phyloP scores from a whole-genome alignment of 139 green algal species.

The Bryopsis sp. region DNA sequence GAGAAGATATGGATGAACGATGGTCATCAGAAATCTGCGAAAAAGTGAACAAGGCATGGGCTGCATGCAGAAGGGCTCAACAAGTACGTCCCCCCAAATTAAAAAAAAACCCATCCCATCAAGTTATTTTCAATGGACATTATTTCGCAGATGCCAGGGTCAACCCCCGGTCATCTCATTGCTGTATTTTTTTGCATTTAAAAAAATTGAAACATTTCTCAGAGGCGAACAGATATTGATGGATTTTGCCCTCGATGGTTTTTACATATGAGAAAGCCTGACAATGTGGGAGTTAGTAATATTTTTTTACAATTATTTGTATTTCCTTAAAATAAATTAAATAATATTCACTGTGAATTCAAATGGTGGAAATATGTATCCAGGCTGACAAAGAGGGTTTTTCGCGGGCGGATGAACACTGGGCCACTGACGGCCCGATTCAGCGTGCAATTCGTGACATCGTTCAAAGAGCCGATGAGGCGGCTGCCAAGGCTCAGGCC shows the following conservation, averaged over 20 bases:
- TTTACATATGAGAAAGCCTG: no score
- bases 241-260: no score
- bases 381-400: slow-evolving; percentile 22
- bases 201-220: no score
- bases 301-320: no score
- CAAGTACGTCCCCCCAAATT: neutral
- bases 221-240: no score
- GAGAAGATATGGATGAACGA: neutral
- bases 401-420: slow-evolving; percentile 27
- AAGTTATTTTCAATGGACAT: no score
- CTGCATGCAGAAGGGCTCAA: slow-evolving; percentile 14
- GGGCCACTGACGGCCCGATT: slow-evolving; percentile 24
- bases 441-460: slow-evolving; percentile 25
- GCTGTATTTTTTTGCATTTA: neutral
- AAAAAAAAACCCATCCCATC: no score
- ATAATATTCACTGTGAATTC: no score
- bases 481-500: slow-evolving; percentile 27
- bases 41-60: slow-evolving; percentile 17
- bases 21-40: slow-evolving; percentile 16
- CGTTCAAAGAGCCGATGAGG: slow-evolving; percentile 19
- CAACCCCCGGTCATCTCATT: neutral
- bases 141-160: no score
- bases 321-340: no score
- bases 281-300: no score
- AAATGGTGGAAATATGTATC: neutral